Base-by-base conservation (phyloP, 2,329 filamentous ascomycete species). In the Aspergillus pseudoterreus region DNA sequence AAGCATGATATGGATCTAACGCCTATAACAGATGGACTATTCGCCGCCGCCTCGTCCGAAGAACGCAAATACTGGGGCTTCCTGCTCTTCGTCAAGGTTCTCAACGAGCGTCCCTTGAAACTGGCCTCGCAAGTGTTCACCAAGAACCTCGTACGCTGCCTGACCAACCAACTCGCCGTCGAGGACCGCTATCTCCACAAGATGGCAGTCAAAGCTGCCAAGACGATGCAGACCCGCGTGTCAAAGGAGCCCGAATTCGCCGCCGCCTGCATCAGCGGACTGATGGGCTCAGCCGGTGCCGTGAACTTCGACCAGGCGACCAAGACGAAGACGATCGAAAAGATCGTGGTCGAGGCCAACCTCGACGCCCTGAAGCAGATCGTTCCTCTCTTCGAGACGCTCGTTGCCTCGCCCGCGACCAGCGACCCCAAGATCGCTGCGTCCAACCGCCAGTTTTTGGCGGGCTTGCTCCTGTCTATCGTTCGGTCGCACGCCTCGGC, bases 61-160 rank as follows among this genome's bases (percentile, higher is more conserved):
- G 90, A 92, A 60, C 87, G 95, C 50, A 97, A 96, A 71, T 90
- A 90, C 63, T 91, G 90, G 70, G 94, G 94, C 0, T 92, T 97
- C 71, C 84, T 92, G 63, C 81, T 97, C 2, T 90, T 96, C 63
- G 84, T 87, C 61, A 89, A 87, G 63, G 82, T 91, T 60, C 73
- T 96, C 4, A 74, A 77, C 30, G 76, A 73, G 35, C 74, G 74
- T 62, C 66, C 82, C 69, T 57, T 69, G 56, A 57, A 76, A 66
- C 51, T 80, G 78, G 60, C 81, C 75, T 47, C 78, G 69, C 57
- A 78, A 8, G 76, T 96, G 0, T 95, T 97, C 67, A 91, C 88
- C 62, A 84, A 85, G 55, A 95, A 96, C 62, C 75, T 96, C 19
- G 84, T 95, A 72, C 81, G 84, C 45, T 92, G 86, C 63, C 74